Evolutionary conservation across 495 filamentous ascomycete genomes (phyloP), one percentile per base, ranked within the genome.

Genomic region (Penicillium verhagenii): DNA sequence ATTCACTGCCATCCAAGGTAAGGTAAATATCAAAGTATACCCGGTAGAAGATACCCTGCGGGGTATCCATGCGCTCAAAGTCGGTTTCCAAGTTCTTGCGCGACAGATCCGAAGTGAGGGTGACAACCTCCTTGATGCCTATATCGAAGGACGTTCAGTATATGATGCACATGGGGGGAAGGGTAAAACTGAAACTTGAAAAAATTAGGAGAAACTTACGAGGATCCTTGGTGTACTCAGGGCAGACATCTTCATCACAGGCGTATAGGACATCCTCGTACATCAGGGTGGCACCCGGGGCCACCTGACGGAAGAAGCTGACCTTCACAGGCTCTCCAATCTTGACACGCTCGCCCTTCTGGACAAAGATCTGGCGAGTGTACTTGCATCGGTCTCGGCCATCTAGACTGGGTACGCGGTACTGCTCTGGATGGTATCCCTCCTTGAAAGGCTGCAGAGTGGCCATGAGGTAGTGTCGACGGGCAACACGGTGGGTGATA

Each of bases 51-150:
- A 92, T 96, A 52, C 94, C 94, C 68, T 98, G 94, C 2, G 94
- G 94, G 4, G 94, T 98, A 71, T 98, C 94, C 94, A 98, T 98
- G 62, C 95, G 85, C 74, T 98, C 94, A 56, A 98, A 98, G 68
- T 98, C 94, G 70, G 96, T 97, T 71, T 98, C 94, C 1, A 98
- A 85, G 68, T 97, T 97, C 81, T 98, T 98, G 57, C 94, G 87
- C 14, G 91, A 96, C 31, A 98, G 81, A 70, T 98, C 94, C 40
- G 92, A 96, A 8, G 95, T 97, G 37, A 98, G 86, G 2, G 94
- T 98, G 54, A 98, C 95, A 26, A 98, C 91, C 72, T 98, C 94
- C 81, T 97, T 97, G 84, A 98, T 97, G 58, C 92, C 93, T 98
- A 64, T 53, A 48, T 20, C 37, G 16, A 11, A 16, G 18, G 19